These are phyloP conservation scores for Paecilomyces sp. DNA, from an alignment of 2,329 filamentous ascomycete species.

Conservation along the genomic window DNA sequence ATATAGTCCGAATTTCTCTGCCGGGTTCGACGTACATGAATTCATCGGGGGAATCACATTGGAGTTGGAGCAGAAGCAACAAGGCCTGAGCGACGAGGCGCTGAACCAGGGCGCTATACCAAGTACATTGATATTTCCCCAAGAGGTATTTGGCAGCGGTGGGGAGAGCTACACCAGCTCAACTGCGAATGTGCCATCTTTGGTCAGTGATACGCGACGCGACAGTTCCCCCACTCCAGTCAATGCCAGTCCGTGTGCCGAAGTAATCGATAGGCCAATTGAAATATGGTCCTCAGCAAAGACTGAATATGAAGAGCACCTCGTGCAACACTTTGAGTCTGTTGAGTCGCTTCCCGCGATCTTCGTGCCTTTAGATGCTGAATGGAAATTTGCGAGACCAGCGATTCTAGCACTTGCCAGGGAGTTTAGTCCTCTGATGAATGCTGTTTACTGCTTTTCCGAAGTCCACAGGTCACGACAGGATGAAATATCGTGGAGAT, in stretches of 20 bases:
- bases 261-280: conserved; percentile 2
- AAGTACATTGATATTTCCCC: not conserved
- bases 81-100: conserved; percentile 12
- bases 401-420: conserved; percentile 17
- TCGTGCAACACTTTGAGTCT: conserved; percentile 20
- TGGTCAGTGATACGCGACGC: conserved; percentile 9
- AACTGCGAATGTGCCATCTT: conserved; percentile 1
- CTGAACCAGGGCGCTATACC: not conserved
- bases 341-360: conserved; percentile 22
- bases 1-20: conserved; percentile 10
- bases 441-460: conserved; percentile 26
- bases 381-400: conserved; percentile 24
- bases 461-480: conserved; percentile 20
- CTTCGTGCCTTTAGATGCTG: conserved; percentile 22
- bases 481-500: conserved; percentile 19
- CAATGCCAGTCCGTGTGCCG: conserved; percentile 2
- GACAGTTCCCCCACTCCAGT: conserved; percentile 6
- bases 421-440: conserved; percentile 17
- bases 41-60: conserved; percentile 30
- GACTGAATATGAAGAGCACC: conserved; percentile 19
- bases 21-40: conserved; percentile 26
- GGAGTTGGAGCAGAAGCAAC: conserved; percentile 27
- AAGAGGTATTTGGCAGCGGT: not conserved
- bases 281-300: conserved; percentile 14
- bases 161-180: not conserved